Base-by-base conservation (phyloP, 169 alveolate genomes). In the Eimeria tenella region DNA sequence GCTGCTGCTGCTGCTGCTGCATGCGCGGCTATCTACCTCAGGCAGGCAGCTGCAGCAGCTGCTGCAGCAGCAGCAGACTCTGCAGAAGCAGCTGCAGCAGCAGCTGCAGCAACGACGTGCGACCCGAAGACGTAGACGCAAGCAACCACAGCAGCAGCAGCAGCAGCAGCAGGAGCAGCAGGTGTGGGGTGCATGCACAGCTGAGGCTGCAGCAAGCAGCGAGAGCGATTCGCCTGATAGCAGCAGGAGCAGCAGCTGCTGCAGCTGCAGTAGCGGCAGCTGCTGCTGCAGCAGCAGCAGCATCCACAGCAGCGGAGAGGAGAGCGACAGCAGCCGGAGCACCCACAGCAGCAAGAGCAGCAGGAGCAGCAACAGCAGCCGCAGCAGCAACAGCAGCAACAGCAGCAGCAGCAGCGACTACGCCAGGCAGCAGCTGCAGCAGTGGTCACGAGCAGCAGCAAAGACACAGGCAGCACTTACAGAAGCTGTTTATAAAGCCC, bases 371-470 rank as follows among this genome's bases (percentile, higher is more conserved):
- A n/a, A n/a, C n/a, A n/a, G n/a, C n/a, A n/a, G n/a, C n/a, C n/a
- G n/a, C n/a, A n/a, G n/a, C n/a, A n/a, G n/a, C n/a, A n/a, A n/a
- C n/a, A n/a, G n/a, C n/a, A n/a, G n/a, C n/a, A n/a, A n/a, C n/a
- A 71, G 81, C 50, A 31, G 53, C 81, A 71, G 81, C 81, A 71
- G 81, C 81, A 23, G 81, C 81, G 15, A n/a, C 31, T n/a, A 19
- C 81, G 21, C 52, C 56, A 71, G 81, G 53, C n/a, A 71, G 56
- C 4, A 71, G 81, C 81, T 19, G 81, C 81, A 71, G 81, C 81
- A 31, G 17, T 31, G 49, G 81, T 3, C 10, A 4, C 49, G 53
- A 23, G 81, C 81, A 10, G 52, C 81, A 71, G 81, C n/a, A 9
- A 71, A 71, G 53, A 10, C 81, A 3, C 52, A n/a, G 3, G 42